A percentile compares a stretch with the other conserved stretches of the same genome.
Evolutionary conservation across 352 stramenopile species (phyloP).

Genomic region (Globisporangium emineosum): DNA sequence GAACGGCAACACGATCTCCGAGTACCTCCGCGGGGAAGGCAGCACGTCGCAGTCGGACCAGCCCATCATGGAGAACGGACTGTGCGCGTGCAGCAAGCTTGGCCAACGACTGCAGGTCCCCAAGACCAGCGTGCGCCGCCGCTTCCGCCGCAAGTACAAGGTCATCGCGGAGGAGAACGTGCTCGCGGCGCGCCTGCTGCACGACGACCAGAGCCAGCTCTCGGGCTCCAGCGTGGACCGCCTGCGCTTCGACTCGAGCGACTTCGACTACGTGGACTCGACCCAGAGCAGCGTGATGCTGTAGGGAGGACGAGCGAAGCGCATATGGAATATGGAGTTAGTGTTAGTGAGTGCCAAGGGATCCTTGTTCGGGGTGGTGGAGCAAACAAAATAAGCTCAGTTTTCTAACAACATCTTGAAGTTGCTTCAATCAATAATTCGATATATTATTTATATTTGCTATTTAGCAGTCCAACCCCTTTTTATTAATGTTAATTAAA

Average conservation of each 20-base stretch:
- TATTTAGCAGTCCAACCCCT: too few species aligned
- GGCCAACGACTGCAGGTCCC: conserved; percentile 47
- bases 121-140: conserved; percentile 24
- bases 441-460: too few species aligned
- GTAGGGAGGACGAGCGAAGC: not conserved
- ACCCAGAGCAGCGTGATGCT: conserved; percentile 9
- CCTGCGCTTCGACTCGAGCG: conserved; percentile 21
- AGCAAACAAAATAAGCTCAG: too few species aligned
- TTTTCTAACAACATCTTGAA: too few species aligned
- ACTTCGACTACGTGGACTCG: conserved; percentile 46
- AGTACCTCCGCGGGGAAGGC: conserved; percentile 11
- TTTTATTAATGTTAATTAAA: too few species aligned
- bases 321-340: not conserved
- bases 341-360: not conserved
- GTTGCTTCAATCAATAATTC: too few species aligned
- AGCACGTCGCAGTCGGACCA: conserved; percentile 40
- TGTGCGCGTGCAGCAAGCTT: conserved; percentile 52
- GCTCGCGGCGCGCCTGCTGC: conserved; percentile 45
- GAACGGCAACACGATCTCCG: conserved; percentile 27
- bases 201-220: conserved; percentile 27
- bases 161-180: conserved; percentile 26
- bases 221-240: conserved; percentile 18
- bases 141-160: conserved; percentile 37
- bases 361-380: too few species aligned
- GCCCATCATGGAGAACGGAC: conserved; percentile 39